Percentiles rank a stretch among this genome's conserved stretches.
phyloP scores from a whole-genome alignment of 2,329 filamentous ascomycete species.

The Zopfia rhizophila region DNA sequence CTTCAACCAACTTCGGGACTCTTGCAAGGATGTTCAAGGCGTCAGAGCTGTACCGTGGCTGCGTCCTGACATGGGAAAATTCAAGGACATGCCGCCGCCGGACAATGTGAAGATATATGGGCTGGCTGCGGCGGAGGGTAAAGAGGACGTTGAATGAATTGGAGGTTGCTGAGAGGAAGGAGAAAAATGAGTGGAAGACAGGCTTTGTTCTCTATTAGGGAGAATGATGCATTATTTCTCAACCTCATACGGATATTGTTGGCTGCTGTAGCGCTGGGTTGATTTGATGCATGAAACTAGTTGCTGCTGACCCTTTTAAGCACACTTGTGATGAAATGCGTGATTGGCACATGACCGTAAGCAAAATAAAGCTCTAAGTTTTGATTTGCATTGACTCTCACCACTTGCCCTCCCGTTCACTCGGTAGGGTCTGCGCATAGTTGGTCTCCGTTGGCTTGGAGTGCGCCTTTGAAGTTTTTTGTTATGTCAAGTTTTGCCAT shows the following conservation, averaged over 20 bases:
- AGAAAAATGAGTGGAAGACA: constrained; percentile 1
- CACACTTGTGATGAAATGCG: too few relatives aligned
- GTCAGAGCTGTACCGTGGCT: constrained; percentile 17
- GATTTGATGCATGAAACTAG: too few relatives aligned
- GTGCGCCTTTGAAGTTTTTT: constrained; percentile 15
- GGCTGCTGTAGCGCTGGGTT: too few relatives aligned
- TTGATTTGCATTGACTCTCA: too few relatives aligned
- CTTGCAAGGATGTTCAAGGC: constrained; percentile 5
- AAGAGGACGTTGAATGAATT: constrained; percentile 10
- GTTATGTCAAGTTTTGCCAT: constrained; percentile 53
- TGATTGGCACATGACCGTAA: too few relatives aligned
- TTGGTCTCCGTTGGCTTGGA: constrained; percentile 11
- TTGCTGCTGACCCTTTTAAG: too few relatives aligned
- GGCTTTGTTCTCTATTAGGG: too few relatives aligned
- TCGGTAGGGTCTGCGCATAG: too few relatives aligned
- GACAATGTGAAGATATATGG: constrained; percentile 10
- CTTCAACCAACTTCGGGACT: constrained; percentile 11
- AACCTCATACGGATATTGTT: too few relatives aligned
- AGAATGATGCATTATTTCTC: too few relatives aligned
- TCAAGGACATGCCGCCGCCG: constrained; percentile 6
- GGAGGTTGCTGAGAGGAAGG: constrained; percentile 3
- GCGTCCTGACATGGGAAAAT: constrained; percentile 14
- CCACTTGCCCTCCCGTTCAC: too few relatives aligned
- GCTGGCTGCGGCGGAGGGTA: constrained; percentile 8
- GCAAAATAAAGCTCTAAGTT: too few relatives aligned